These are phyloP conservation scores for Hirsutella thompsonii DNA, from an alignment of 2,329 filamentous ascomycete species.

Conservation along the genomic window DNA sequence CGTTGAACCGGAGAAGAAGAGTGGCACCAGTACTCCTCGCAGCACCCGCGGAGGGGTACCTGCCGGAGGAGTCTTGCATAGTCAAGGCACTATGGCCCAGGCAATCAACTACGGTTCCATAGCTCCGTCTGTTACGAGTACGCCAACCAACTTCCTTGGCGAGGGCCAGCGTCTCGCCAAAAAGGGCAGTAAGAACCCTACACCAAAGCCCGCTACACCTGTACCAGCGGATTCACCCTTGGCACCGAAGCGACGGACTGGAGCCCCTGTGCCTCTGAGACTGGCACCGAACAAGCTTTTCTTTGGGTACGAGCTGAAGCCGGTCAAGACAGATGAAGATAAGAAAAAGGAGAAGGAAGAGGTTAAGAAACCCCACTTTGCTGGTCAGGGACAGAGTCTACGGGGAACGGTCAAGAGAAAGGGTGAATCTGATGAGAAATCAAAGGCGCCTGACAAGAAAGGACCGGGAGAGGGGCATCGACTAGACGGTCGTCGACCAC, in stretches of 20 bases:
- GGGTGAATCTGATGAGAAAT: conserved; percentile 34
- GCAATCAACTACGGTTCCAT: conserved; percentile 95
- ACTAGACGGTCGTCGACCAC: conserved; percentile 27
- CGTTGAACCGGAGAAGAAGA: conserved; percentile 66
- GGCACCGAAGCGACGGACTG: conserved; percentile 36
- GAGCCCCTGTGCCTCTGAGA: conserved; percentile 77
- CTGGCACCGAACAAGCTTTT: conserved; percentile 85
- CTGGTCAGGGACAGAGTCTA: conserved; percentile 74
- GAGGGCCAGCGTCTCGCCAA: conserved; percentile 79
- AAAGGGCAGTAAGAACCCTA: conserved; percentile 55
- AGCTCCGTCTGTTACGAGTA: conserved; percentile 60
- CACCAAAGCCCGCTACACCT: conserved; percentile 60
- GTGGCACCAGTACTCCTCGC: conserved; percentile 77
- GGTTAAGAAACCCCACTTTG: conserved; percentile 61
- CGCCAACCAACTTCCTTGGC: conserved; percentile 65
- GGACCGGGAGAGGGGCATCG: conserved; percentile 27
- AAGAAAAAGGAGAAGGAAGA: conserved; percentile 52
- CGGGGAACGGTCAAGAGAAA: conserved; percentile 61
- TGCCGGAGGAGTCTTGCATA: conserved; percentile 63
- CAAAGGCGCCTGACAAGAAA: conserved; percentile 34
- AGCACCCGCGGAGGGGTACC: conserved; percentile 53
- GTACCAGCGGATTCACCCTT: conserved; percentile 27
- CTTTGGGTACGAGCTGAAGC: conserved; percentile 90
- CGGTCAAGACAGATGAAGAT: conserved; percentile 66
- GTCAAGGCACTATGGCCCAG: conserved; percentile 88